Conservation (phyloP, 1,139 yeast species). For the Lodderomyces theae region DNA sequence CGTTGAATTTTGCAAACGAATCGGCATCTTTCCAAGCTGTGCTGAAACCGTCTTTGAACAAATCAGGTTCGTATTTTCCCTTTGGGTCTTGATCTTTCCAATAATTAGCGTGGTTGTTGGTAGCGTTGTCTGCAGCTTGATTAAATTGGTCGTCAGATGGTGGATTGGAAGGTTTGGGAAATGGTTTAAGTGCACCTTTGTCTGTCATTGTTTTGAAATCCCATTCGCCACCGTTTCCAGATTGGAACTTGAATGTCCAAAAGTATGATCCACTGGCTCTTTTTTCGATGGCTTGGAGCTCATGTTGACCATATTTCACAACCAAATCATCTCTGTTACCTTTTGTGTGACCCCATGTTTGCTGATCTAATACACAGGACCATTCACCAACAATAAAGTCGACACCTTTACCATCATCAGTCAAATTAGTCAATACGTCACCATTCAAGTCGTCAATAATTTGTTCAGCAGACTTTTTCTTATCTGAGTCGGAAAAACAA, state of each 20-base stretch:
- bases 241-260: constrained; percentile 87
- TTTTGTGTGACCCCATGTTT: constrained; percentile 66
- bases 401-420: constrained; percentile 47
- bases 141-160: constrained; percentile 46
- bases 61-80: constrained; percentile 73
- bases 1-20: constrained; percentile 65
- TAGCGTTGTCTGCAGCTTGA: constrained; percentile 36
- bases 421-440: constrained; percentile 52
- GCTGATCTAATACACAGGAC: constrained; percentile 79
- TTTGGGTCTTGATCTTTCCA: constrained; percentile 63
- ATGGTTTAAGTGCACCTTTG: constrained; percentile 50
- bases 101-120: constrained; percentile 53
- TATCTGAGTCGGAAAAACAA: constrained; percentile 78
- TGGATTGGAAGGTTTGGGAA: constrained; percentile 21
- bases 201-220: constrained; percentile 79
- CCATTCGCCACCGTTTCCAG: constrained; percentile 97
- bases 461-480: constrained; percentile 58
- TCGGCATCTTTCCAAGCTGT: constrained; percentile 72
- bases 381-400: constrained; percentile 87
- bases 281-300: constrained; percentile 41
- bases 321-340: constrained; percentile 36
- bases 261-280: constrained; percentile 71
- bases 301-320: constrained; percentile 38
- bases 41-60: constrained; percentile 73
- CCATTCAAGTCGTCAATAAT: constrained; percentile 56